Evolutionary conservation across 768 basidiomycete genomes (phyloP), one percentile per base, ranked within the genome.

Genomic region (Leccinum boreale): DNA sequence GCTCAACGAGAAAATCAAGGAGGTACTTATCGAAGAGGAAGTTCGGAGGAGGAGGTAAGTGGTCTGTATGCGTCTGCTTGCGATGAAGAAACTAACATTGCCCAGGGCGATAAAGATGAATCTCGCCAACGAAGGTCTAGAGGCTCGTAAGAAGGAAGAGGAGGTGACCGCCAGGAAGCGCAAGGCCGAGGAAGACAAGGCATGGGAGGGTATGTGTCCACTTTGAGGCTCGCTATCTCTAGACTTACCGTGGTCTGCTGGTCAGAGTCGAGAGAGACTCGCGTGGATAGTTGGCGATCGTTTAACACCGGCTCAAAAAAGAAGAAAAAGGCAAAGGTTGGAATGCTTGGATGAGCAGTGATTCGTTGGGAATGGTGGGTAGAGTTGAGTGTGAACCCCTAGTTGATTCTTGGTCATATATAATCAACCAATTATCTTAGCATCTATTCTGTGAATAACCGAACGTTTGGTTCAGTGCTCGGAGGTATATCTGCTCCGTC

Each of bases 61-160:
- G 2, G 28, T 45, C 31, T 14, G 14, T 11, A 14, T 31, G 7
- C 17, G 1, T 50, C 31, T 36, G 12, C n/a, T 44, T 33, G 9
- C 11, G 26, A 21, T 49, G 6, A 28, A 58, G 39, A 45, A 54
- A 14, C 46, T 55, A 39, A 62, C 59, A 31, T 26, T 21, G n/a
- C n/a, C 4, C 62, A 93, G 92, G 67, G 90, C 92, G 1, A 75
- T 93, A 65, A 94, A 94, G 78, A 85, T 93, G 85, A 92, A 92
- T 68, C 73, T 94, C 55, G 92, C 92, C 8, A 94, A 94, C 64
- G 92, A 94, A 71, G 93, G 93, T 3, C 76, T 94, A 5, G 94
- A 96, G 69, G 94, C 94, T n/a, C 81, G 87, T 65, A 91, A 89
- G 79, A 94, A 92, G 69, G 94, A 97, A 53, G 92, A 93, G 57